Conservation (phyloP, 768 basidiomycete genomes). For the Mycena maculata region DNA sequence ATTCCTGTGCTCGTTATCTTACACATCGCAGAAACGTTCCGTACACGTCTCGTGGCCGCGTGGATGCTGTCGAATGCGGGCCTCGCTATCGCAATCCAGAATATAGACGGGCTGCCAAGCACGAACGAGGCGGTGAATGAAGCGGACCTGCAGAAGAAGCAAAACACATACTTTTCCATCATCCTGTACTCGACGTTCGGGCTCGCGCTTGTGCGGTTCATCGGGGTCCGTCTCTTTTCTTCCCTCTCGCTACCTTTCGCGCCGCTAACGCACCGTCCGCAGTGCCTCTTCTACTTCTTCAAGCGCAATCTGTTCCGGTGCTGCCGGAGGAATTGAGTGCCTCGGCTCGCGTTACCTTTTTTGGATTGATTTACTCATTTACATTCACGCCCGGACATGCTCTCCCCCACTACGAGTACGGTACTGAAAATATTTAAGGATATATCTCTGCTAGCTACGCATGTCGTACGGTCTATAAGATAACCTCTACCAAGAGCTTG, state of each 20-base stretch:
- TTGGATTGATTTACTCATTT: conserved; percentile 15
- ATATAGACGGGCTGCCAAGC: conserved; percentile 53
- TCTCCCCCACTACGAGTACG: conserved; percentile 15
- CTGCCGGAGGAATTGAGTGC: conserved; percentile 65
- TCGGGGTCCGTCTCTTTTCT: conserved; percentile 56
- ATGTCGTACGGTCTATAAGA: neutral
- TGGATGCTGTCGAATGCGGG: conserved; percentile 77
- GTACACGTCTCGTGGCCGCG: conserved; percentile 78
- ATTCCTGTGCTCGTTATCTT: neutral
- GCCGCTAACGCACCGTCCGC: neutral
- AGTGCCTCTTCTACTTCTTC: conserved; percentile 77
- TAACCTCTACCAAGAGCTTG: too few relatives aligned
- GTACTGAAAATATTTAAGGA: conserved; percentile 35
- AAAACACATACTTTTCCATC: conserved; percentile 67
- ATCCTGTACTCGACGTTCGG: conserved; percentile 71
- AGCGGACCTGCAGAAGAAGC: conserved; percentile 43
- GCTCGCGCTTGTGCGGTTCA: conserved; percentile 66
- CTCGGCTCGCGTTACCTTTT: neutral
- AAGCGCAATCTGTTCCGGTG: conserved; percentile 74
- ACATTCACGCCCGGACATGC: conserved; percentile 9
- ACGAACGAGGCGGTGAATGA: conserved; percentile 3
- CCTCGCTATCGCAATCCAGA: conserved; percentile 70
- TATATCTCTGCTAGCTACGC: conserved; percentile 19
- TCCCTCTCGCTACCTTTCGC: neutral
- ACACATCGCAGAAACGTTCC: conserved; percentile 66